Percentiles rank a stretch among this genome's conserved stretches.
Evolutionary conservation across 2,329 filamentous ascomycete species (phyloP).

Genomic region (Ceratocystis harringtonii): DNA sequence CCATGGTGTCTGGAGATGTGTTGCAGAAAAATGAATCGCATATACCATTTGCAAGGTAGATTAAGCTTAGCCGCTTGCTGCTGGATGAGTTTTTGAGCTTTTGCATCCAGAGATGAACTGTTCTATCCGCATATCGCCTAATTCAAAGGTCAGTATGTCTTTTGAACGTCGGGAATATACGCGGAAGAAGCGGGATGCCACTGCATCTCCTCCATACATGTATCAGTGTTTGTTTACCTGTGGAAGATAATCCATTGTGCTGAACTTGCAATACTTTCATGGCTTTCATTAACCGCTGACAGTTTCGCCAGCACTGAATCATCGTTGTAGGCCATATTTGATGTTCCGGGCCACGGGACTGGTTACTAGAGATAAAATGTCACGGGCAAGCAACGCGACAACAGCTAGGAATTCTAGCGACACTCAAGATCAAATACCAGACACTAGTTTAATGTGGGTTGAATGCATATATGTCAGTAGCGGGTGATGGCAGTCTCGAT

Average conservation of each 20-base stretch:
- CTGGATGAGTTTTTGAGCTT: slow-evolving; percentile 75
- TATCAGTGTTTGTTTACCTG: slow-evolving; percentile 41
- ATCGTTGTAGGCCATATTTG: slow-evolving; percentile 79
- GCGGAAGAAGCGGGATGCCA: background rate
- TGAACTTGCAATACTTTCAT: slow-evolving; percentile 90
- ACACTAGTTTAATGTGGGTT: background rate
- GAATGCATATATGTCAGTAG: background rate
- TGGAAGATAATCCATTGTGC: slow-evolving; percentile 99
- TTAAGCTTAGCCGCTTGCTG: slow-evolving; percentile 71
- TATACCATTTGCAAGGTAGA: slow-evolving; percentile 90
- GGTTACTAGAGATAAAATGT: background rate
- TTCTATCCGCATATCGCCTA: slow-evolving; percentile 83
- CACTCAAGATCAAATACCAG: background rate
- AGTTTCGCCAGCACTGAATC: slow-evolving; percentile 92
- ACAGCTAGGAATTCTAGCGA: background rate
- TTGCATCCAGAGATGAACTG: slow-evolving; percentile 81
- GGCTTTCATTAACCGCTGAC: slow-evolving; percentile 87
- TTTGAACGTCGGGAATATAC: background rate
- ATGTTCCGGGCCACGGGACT: background rate
- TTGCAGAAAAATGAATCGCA: slow-evolving; percentile 3
- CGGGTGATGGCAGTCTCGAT: background rate
- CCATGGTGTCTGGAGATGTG: background rate
- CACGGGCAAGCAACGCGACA: background rate
- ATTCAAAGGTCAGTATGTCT: background rate
- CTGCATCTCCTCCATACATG: slow-evolving; percentile 7